phyloP scores from a whole-genome alignment of 441 rosid species.

The Gossypium schwendimanii region DNA sequence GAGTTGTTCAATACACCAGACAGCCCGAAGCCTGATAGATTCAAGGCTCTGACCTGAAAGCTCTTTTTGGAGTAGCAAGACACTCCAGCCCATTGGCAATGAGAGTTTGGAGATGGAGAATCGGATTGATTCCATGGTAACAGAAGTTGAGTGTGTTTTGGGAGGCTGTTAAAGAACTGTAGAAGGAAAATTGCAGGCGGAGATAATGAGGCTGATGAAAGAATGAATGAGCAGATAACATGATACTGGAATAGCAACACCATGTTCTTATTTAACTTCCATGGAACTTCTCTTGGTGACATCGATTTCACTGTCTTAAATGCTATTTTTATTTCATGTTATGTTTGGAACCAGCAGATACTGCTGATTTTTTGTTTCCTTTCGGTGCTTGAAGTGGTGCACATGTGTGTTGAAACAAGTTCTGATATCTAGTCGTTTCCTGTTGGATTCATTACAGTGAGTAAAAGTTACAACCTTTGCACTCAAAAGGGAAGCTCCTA shows the following conservation, averaged over 20 bases:
- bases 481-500: background rate
- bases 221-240: conserved; percentile 14
- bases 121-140: conserved; percentile 31
- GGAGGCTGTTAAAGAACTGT: conserved; percentile 29
- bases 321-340: background rate
- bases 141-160: conserved; percentile 22
- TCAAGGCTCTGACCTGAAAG: conserved; percentile 28
- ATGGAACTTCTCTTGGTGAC: background rate
- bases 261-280: conserved; percentile 11
- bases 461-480: background rate
- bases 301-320: background rate
- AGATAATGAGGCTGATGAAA: conserved; percentile 18
- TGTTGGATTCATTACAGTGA: background rate
- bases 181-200: conserved; percentile 24
- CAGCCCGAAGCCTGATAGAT: conserved; percentile 29
- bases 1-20: conserved; percentile 23
- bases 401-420: conserved; percentile 2
- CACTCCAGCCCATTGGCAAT: conserved; percentile 34
- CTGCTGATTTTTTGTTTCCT: background rate
- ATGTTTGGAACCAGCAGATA: background rate
- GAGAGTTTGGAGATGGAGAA: conserved; percentile 19
- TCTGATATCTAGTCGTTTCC: background rate
- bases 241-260: conserved; percentile 1
- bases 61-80: conserved; percentile 24
- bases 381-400: background rate